Base-by-base conservation (phyloP, 1,139 yeast species). In the Arxiozyma heterogenica region DNA sequence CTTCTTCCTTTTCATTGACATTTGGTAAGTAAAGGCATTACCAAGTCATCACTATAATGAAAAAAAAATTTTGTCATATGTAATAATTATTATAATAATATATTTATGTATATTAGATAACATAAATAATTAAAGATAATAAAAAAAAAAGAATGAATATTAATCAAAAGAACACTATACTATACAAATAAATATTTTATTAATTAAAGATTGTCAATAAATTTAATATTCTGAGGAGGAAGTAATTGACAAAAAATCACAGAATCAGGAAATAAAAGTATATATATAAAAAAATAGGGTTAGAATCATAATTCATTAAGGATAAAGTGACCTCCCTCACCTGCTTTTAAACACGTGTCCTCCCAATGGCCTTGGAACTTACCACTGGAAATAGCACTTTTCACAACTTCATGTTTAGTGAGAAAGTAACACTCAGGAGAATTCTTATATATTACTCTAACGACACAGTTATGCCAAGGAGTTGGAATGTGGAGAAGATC, bases 381-480 rank as follows among this genome's bases (percentile, higher is more conserved):
- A 5, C 73, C 74, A 23, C 59, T 60, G 3, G 61, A 61, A n/a
- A 72, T 57, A 1, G 75, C 75, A 50, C 71, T 70, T 47, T 57
- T 61, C 18, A 72, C 67, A 21, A 67, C 63, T 49, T 62, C 66
- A 4, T 73, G 65, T 54, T 71, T 71, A 4, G 73, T 68, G 55
- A 73, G 62, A 54, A 62, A 70, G 53, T 54, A 65, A 41, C 61
- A 63, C n/a, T 74, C 66, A 12, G 61, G 58, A 46, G 60, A 63
- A n/a, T 74, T 66, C 25, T 47, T 48, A n/a, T 49, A 49, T 4
- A 41, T 18, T 51, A 79, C 68, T 51, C 74, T 73, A 38, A 78
- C 77, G 22, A 81, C 75, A 53, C 81, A 71, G 61, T 81, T 81
- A 65, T 81, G 86, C 85, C 85, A 81, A 45, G 86, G 85, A 0